These are phyloP conservation scores for Colletotrichum chrysophilum DNA, from an alignment of 2,329 filamentous ascomycete species.

Conservation along the genomic window DNA sequence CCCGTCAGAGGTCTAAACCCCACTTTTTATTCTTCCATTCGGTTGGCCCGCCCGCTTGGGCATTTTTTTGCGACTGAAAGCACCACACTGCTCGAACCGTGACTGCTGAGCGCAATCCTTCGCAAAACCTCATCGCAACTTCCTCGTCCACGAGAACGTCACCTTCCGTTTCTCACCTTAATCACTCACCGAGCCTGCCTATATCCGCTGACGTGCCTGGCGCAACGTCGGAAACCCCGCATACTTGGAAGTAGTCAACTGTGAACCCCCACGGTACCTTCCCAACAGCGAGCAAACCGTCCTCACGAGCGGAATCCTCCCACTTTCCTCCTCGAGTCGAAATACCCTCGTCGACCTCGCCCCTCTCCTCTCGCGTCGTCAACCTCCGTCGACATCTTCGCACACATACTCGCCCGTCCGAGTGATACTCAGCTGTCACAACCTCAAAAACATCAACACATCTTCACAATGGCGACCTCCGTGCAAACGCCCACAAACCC, in stretches of 20 bases:
- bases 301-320: slow-evolving; percentile 21
- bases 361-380: neutral
- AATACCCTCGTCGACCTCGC: neutral
- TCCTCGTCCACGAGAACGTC: slow-evolving; percentile 15
- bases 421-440: neutral
- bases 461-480: slow-evolving; percentile 39
- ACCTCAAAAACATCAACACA: slow-evolving; percentile 4
- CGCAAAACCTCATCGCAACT: slow-evolving; percentile 23
- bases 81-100: neutral
- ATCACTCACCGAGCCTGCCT: neutral
- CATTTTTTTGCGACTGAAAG: slow-evolving; percentile 25
- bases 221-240: slow-evolving; percentile 35
- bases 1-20: neutral
- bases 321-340: neutral
- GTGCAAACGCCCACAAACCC: slow-evolving; percentile 25
- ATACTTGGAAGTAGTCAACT: slow-evolving; percentile 25
- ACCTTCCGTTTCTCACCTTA: neutral
- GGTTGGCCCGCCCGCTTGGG: slow-evolving; percentile 22
- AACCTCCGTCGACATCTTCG: neutral
- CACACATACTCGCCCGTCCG: neutral
- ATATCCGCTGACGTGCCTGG: slow-evolving; percentile 40
- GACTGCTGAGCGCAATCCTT: slow-evolving; percentile 14
- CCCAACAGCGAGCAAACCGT: slow-evolving; percentile 20
- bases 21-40: slow-evolving; percentile 3
- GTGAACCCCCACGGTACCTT: slow-evolving; percentile 29